phyloP scores from a whole-genome alignment of 2,329 filamentous ascomycete species.

The Conoideocrella luteorostrata region DNA sequence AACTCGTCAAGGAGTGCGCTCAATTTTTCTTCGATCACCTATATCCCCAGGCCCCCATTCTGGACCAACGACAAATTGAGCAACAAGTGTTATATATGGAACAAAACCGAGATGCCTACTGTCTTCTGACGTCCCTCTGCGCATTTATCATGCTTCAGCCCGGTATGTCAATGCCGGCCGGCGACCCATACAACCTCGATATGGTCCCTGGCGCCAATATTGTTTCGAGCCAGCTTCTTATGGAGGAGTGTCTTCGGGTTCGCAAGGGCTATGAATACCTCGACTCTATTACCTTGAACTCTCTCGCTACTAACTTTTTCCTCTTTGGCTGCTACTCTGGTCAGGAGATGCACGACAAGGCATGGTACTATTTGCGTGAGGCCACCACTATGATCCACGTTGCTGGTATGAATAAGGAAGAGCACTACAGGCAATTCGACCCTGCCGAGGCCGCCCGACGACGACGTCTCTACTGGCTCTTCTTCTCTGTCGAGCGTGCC shows the following conservation, averaged over 20 bases:
- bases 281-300: slow-evolving; percentile 49
- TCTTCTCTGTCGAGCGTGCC: slow-evolving; percentile 65
- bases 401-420: slow-evolving; percentile 54
- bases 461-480: slow-evolving; percentile 65
- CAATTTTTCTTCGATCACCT: slow-evolving; percentile 64
- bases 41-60: slow-evolving; percentile 57
- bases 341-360: slow-evolving; percentile 66
- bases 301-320: slow-evolving; percentile 70
- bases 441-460: slow-evolving; percentile 54
- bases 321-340: slow-evolving; percentile 67
- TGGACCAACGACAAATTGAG: slow-evolving; percentile 52
- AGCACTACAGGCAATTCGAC: slow-evolving; percentile 54
- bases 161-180: slow-evolving; percentile 54
- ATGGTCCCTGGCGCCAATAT: slow-evolving; percentile 54
- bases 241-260: slow-evolving; percentile 62
- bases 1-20: slow-evolving; percentile 59
- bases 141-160: slow-evolving; percentile 65
- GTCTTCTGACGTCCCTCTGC: slow-evolving; percentile 56
- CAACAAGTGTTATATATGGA: slow-evolving; percentile 55
- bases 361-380: slow-evolving; percentile 75
- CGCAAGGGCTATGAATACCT: slow-evolving; percentile 57
- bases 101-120: slow-evolving; percentile 56
- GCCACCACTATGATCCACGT: slow-evolving; percentile 64
- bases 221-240: slow-evolving; percentile 57
- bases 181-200: slow-evolving; percentile 50